These are phyloP conservation scores for Didymella pomorum DNA, from an alignment of 2,329 filamentous ascomycete species.

Conservation along the genomic window DNA sequence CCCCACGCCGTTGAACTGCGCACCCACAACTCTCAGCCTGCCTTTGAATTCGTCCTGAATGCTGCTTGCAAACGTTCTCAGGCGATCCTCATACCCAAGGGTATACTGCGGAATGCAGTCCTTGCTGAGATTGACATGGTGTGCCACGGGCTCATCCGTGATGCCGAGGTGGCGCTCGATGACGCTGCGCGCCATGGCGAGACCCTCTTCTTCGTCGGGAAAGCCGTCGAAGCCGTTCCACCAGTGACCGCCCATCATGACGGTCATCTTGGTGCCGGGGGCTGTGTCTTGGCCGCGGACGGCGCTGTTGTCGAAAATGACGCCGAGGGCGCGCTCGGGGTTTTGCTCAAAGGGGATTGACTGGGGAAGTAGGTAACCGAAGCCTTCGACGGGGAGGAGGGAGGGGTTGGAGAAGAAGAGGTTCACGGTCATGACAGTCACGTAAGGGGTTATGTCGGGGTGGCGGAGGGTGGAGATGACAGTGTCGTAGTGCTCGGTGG, in stretches of 20 bases:
- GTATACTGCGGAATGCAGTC: slow-evolving; percentile 92
- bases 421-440: slow-evolving; percentile 92
- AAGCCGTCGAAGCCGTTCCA: slow-evolving; percentile 73
- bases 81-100: slow-evolving; percentile 74
- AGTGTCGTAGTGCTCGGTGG: slow-evolving; percentile 39
- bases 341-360: slow-evolving; percentile 75
- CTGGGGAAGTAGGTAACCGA: slow-evolving; percentile 90
- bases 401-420: slow-evolving; percentile 76
- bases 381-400: slow-evolving; percentile 73
- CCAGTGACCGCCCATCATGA: slow-evolving; percentile 94
- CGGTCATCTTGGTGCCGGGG: slow-evolving; percentile 82
- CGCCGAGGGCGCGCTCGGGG: slow-evolving; percentile 83
- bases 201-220: slow-evolving; percentile 71
- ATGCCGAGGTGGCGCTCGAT: slow-evolving; percentile 79
- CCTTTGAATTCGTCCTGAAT: slow-evolving; percentile 68
- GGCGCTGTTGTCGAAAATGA: slow-evolving; percentile 86
- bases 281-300: slow-evolving; percentile 64
- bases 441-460: slow-evolving; percentile 66
- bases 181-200: slow-evolving; percentile 73
- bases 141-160: slow-evolving; percentile 66
- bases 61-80: slow-evolving; percentile 63
- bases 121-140: slow-evolving; percentile 66
- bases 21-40: slow-evolving; percentile 67
- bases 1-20: slow-evolving; percentile 58
- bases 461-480: slow-evolving; percentile 43